Percentiles rank a stretch among this genome's conserved stretches.
These are phyloP conservation scores for Pyrenochaeta sp. DNA, from an alignment of 2,329 filamentous ascomycete genomes.

Conservation along the genomic window DNA sequence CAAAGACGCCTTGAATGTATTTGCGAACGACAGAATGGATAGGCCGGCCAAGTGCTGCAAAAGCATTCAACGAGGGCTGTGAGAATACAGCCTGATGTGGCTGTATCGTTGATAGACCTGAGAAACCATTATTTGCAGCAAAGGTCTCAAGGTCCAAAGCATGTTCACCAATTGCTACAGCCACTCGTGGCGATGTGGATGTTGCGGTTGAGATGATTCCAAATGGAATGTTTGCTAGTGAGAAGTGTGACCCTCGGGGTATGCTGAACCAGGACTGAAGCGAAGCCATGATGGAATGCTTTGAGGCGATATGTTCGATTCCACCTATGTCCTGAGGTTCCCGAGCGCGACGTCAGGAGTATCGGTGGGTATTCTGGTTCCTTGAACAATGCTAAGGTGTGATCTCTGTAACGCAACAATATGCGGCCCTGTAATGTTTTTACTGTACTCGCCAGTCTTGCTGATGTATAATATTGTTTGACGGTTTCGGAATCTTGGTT, in stretches of 20 bases:
- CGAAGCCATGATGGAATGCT: conserved; percentile 38
- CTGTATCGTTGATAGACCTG: conserved; percentile 64
- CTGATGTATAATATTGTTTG: background rate
- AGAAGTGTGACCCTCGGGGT: conserved; percentile 71
- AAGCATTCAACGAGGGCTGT: conserved; percentile 73
- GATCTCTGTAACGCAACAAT: background rate
- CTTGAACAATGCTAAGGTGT: background rate
- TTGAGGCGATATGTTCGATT: background rate
- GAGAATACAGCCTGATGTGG: conserved; percentile 69
- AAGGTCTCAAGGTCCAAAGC: conserved; percentile 75
- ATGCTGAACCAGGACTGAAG: conserved; percentile 66
- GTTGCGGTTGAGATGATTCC: conserved; percentile 76
- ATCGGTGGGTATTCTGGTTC: background rate
- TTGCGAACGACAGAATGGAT: conserved; percentile 73
- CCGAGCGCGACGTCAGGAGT: background rate
- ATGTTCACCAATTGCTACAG: conserved; percentile 76
- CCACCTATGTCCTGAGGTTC: background rate
- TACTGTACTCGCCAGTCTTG: background rate
- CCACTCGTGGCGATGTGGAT: conserved; percentile 67
- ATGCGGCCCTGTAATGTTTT: background rate
- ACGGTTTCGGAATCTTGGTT: conserved; percentile 19
- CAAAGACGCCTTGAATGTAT: conserved; percentile 73
- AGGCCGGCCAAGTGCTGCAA: conserved; percentile 74
- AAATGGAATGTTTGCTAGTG: conserved; percentile 82
- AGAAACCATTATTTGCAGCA: conserved; percentile 66